Evolutionary conservation across 768 basidiomycete genomes (phyloP).

Genomic region (Lentinula aciculospora): DNA sequence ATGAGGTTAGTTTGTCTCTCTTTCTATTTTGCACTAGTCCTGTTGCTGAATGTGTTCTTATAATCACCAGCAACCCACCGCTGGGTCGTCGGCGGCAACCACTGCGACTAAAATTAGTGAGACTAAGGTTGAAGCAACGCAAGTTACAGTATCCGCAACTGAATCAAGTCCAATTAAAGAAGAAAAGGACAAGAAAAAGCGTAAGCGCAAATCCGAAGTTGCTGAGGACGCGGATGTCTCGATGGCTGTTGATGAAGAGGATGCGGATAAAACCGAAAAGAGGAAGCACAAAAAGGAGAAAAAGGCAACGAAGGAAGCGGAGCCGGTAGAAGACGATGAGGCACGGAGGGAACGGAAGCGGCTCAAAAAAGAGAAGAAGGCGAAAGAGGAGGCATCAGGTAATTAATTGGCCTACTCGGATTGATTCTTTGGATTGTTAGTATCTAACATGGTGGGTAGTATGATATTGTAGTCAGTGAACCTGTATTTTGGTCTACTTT

Average conservation of each 20-base stretch:
- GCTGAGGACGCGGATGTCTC: conserved; percentile 34
- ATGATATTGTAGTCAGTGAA: neutral
- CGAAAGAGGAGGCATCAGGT: conserved; percentile 30
- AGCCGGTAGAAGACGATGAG: conserved; percentile 49
- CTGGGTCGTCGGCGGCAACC: conserved; percentile 28
- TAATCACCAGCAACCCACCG: conserved; percentile 28
- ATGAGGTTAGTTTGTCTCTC: conserved; percentile 25
- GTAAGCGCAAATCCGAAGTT: conserved; percentile 72
- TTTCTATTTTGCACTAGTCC: neutral
- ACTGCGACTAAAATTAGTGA: conserved; percentile 15
- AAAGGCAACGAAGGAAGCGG: conserved; percentile 44
- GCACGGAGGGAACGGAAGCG: conserved; percentile 58
- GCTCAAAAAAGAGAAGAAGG: conserved; percentile 67
- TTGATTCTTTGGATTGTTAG: too few relatives aligned
- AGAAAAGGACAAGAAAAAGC: conserved; percentile 72
- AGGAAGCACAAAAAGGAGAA: conserved; percentile 62
- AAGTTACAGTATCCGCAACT: conserved; percentile 9
- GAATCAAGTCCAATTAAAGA: conserved; percentile 30
- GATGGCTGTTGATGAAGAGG: conserved; percentile 35
- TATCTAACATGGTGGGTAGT: neutral
- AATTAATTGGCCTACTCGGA: conserved; percentile 12
- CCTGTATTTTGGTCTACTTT: neutral
- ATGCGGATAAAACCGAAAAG: conserved; percentile 48
- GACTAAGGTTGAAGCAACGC: conserved; percentile 8
- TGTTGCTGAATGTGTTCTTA: conserved; percentile 7